Evolutionary conservation across 371 early-diverging fungal genomes (phyloP), one percentile per base, ranked within the genome.

Genomic region (Paraphysoderma sedebokerense): DNA sequence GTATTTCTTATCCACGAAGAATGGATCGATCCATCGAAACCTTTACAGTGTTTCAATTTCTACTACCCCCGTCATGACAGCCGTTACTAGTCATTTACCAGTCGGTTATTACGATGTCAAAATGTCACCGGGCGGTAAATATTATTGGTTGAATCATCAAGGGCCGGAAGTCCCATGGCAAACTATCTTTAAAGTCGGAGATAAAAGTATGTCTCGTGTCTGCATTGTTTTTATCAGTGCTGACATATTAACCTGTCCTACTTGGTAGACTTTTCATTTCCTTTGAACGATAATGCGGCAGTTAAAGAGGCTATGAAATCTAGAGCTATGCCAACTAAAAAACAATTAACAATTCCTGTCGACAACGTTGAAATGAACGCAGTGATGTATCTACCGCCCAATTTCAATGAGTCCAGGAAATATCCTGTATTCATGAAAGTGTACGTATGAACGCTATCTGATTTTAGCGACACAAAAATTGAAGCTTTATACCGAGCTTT

Each of bases 141-240:
- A 80, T 54, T 87, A 85, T 44, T 54, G 78, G 20, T 62, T 91
- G 7, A 54, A 64, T 15, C 89, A 92, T 56, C 61, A 70, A 17
- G 97, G 97, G 0, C 97, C 97, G 1, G 80, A 77, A 38, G 67
- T 92, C 3, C 95, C 95, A 2, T 85, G 75, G 56, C 81, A 82
- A 33, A 66, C 68, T 17, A 76, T 83, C 6, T 73, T 68, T 48
- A 77, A 69, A 49, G 62, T 68, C 13, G 56, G 56, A 11, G 67
- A 79, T 46, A 29, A 44, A 12, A 54, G 54, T 48, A 38, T 26
- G 46, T 37, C 24, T n/a, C 15, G 15, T 15, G n/a, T 4, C 7
- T 39, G 38, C 27, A 27, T 11, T 19, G 26, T 36, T 15, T 42
- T 40, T 44, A 3, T 36, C 20, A 26, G 20, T 44, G 38, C 20